Conservation (phyloP, 2,329 filamentous ascomycete genomes). For the Aspergillaceae sp. region DNA sequence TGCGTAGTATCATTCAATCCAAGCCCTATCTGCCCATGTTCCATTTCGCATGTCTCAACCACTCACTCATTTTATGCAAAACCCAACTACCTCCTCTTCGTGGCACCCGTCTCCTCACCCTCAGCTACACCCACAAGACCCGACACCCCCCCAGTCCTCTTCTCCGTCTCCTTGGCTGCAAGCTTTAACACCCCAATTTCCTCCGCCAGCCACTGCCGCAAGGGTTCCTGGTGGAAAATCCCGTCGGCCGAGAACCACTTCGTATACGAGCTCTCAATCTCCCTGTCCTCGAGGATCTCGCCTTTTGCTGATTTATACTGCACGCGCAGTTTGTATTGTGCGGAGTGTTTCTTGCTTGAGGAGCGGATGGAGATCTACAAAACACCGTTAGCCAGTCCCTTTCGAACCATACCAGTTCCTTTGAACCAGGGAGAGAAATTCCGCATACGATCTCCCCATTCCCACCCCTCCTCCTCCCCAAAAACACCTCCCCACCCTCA, state of each 20-base stretch:
- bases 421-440: neutral
- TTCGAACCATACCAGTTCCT: neutral
- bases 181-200: slow-evolving; percentile 49
- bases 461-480: slow-evolving; percentile 59
- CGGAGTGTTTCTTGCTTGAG: slow-evolving; percentile 67
- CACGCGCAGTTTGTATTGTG: slow-evolving; percentile 69
- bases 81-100: slow-evolving; percentile 9
- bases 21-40: too few relatives aligned
- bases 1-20: too few relatives aligned
- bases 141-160: slow-evolving; percentile 20
- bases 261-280: slow-evolving; percentile 50
- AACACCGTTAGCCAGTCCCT: neutral
- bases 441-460: too few relatives aligned
- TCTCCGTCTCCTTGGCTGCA: slow-evolving; percentile 35
- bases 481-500: slow-evolving; percentile 75
- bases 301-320: slow-evolving; percentile 31
- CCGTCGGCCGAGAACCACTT: slow-evolving; percentile 53
- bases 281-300: slow-evolving; percentile 36
- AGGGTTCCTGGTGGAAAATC: slow-evolving; percentile 52
- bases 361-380: slow-evolving; percentile 63
- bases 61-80: neutral
- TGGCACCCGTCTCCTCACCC: slow-evolving; percentile 3
- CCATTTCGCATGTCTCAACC: neutral
- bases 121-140: slow-evolving; percentile 10
- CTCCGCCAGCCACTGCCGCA: slow-evolving; percentile 53